Base-by-base conservation (phyloP, 192 early-diverging fungal species). In the Pilobolus umbonatus region DNA sequence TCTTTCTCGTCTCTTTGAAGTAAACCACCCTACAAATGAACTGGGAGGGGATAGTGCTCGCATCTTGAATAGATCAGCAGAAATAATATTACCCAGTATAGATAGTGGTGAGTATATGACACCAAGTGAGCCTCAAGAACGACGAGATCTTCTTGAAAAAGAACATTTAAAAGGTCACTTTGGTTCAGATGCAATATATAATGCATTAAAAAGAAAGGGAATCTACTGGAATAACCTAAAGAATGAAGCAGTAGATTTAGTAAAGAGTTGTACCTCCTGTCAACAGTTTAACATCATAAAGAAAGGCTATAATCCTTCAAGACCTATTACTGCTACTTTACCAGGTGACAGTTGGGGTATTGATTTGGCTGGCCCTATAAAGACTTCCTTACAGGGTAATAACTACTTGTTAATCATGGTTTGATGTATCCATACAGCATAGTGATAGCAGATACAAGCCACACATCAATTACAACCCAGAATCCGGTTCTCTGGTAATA, bases 1-100 rank as follows among this genome's bases (percentile, higher is more conserved):
- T 9, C 42, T 74, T 5, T 66, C 63, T 25, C 58, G 63, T 17
- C 36, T 59, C 1, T 60, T 68, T 17, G n/a, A 64, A 56, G 2
- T 26, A 26, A 4, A 15, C 10, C 5, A n/a, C 2, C 40, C 15
- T 1, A 14, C 11, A 26, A 15, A 42, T 56, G 38, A 34, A 26
- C 51, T 62, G 61, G 61, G 5, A n/a, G 61, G 52, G 38, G 45
- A 29, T 62, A 40, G 38, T 40, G 38, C 38, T 40, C 12, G 12
- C n/a, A 40, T 10, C 11, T 2, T 40, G 3, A n/a, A n/a, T n/a
- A n/a, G n/a, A n/a, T n/a, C n/a, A n/a, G n/a, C n/a, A n/a, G 38
- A 40, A 40, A 11, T 3, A 35, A 5, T 11, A 7, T 40, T 40
- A 11, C 38, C 38, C 11, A 3, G 5, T 40, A 40, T 40, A 40